phyloP scores from a whole-genome alignment of 345 rosid species.

The Jatropha curcas region DNA sequence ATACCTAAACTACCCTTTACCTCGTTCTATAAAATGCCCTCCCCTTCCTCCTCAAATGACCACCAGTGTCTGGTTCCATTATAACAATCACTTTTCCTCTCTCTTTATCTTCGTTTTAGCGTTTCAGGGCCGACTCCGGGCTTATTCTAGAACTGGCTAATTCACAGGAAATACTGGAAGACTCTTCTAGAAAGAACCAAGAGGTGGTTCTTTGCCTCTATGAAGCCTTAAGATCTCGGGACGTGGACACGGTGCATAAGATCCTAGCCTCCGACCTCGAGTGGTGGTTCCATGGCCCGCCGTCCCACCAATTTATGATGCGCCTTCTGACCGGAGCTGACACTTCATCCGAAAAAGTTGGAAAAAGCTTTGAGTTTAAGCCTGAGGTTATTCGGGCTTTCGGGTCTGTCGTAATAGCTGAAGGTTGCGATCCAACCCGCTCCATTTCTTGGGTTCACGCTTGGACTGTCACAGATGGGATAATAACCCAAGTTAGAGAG shows the following conservation, averaged over 20 bases:
- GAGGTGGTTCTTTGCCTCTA: constrained; percentile 84
- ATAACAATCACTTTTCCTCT: too few species aligned
- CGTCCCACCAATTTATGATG: constrained; percentile 96
- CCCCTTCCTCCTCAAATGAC: background rate
- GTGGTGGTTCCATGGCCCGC: constrained; percentile 99
- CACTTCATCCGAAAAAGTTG: constrained; percentile 5
- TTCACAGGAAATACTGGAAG: constrained; percentile 60
- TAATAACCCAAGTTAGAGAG: constrained; percentile 88
- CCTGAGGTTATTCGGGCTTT: constrained; percentile 51
- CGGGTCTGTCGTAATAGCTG: constrained; percentile 74
- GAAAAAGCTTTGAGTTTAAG: constrained; percentile 41
- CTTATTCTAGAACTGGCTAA: constrained; percentile 71
- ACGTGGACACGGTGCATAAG: constrained; percentile 73
- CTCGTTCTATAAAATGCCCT: constrained; percentile 28
- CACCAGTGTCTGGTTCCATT: background rate
- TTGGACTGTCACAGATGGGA: constrained; percentile 91
- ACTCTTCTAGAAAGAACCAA: constrained; percentile 46
- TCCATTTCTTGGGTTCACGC: constrained; percentile 94
- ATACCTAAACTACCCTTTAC: too few species aligned
- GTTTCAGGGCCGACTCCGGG: too few species aligned
- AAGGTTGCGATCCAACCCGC: constrained; percentile 66
- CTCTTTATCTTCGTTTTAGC: too few species aligned
- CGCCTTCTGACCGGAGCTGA: constrained; percentile 78
- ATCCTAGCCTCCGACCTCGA: constrained; percentile 87
- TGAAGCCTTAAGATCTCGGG: constrained; percentile 73